Base-by-base conservation (phyloP, 139 green algal genomes). In the Eudorina sp. region DNA sequence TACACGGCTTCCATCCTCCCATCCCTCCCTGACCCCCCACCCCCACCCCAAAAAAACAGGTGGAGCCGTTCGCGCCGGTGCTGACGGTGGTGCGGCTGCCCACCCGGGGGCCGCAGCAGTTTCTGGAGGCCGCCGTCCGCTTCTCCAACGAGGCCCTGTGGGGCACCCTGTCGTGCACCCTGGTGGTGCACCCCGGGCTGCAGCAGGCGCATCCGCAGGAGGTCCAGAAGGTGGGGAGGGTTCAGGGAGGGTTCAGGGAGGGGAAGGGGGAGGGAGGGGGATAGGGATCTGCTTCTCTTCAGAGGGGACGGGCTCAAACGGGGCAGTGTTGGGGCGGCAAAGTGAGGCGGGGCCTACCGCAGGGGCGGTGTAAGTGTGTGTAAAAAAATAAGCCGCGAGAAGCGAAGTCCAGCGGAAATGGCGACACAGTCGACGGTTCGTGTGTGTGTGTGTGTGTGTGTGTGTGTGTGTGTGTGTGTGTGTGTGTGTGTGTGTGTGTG, bases 41-140 rank as follows among this genome's bases (percentile, higher is more conserved):
- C 16, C 13, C 51, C 51, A 58, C 51, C 51, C 51, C 16, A 16
- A 16, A 58, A 58, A 25, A 58, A 58, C 51, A 53, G 53, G 90
- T 93, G 64, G 90, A 93, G 69, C 90, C 90, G 19, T 93, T 93
- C 79, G 90, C 90, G 16, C 90, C 90, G 8, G 84, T 91, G 36
- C n/a, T 93, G 25, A 93, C 89, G n/a, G 72, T 93, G 13, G 89
- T 91, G 38, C 58, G 46, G 69, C 72, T 88, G 72, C 38, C 79
- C 38, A 76, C 53, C 9, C 27, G 13, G 0, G 55, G 81, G 58
- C 55, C 58, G 16, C n/a, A 80, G 46, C 16, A 53, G 38, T 93
- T 92, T 55, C 27, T 94, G 38, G 29, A 72, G 1, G 58, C 27
- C 7, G 85, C 89, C 18, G 60, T 58, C 23, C 34, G 23, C 46